These are phyloP conservation scores for Trichoderma hamatum DNA, from an alignment of 2,329 filamentous ascomycete genomes.

Conservation along the genomic window DNA sequence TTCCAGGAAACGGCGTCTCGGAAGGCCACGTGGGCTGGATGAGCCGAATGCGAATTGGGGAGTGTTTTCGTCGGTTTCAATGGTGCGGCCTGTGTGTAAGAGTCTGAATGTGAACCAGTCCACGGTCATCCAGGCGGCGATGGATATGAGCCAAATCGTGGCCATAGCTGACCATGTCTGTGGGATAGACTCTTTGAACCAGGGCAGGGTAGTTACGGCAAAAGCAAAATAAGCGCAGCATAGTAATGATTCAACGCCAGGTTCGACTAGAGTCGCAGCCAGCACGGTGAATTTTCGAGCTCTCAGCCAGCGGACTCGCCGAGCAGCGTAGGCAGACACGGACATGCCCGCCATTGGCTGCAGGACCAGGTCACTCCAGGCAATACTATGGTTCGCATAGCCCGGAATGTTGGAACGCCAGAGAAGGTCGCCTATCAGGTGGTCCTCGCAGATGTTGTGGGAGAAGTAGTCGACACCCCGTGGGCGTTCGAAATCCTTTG, in stretches of 20 bases:
- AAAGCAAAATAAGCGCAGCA: conserved; percentile 82
- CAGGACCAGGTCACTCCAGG: conserved; percentile 83
- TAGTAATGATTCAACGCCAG: conserved; percentile 84
- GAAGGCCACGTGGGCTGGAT: conserved; percentile 41
- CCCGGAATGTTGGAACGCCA: conserved; percentile 71
- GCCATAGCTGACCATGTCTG: conserved; percentile 70
- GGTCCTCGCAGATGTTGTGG: conserved; percentile 95
- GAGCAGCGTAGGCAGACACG: conserved; percentile 73
- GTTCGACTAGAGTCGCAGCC: conserved; percentile 86
- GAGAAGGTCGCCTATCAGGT: conserved; percentile 88
- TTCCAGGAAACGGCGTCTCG: conserved; percentile 61
- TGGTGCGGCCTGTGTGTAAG: conserved; percentile 72
- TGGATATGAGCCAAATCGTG: conserved; percentile 66
- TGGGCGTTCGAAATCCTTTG: conserved; percentile 49
- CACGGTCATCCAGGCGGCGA: conserved; percentile 70
- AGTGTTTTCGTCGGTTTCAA: conserved; percentile 72
- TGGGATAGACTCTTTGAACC: conserved; percentile 60
- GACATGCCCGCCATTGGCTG: conserved; percentile 88
- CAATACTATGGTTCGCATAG: conserved; percentile 78
- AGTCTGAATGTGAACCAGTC: conserved; percentile 75
- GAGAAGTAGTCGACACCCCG: conserved; percentile 89
- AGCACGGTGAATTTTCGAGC: conserved; percentile 94
- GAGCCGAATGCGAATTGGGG: conserved; percentile 69
- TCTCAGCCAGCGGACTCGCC: conserved; percentile 85
- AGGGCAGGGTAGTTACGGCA: conserved; percentile 73